phyloP scores from a whole-genome alignment of 2,329 filamentous ascomycete genomes.

The Fusarium sp. region DNA sequence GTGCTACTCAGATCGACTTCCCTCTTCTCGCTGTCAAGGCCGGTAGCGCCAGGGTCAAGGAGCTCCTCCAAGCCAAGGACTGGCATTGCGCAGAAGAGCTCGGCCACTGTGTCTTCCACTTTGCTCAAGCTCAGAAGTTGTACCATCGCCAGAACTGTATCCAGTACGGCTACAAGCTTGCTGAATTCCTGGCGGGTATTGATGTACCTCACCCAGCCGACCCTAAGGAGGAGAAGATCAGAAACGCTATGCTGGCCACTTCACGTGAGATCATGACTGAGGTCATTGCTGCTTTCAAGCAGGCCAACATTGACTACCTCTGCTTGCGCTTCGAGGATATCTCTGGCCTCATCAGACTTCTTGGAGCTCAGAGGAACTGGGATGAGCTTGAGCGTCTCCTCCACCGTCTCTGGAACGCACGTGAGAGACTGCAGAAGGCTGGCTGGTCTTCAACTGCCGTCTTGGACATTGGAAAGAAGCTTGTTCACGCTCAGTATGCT shows the following conservation, averaged over 20 bases:
- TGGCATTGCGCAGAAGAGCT: conserved; percentile 57
- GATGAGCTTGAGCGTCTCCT: conserved; percentile 55
- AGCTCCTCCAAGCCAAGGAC: conserved; percentile 54
- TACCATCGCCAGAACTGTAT: conserved; percentile 56
- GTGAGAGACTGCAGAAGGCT: conserved; percentile 37
- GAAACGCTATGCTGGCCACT: conserved; percentile 35
- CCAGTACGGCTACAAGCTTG: conserved; percentile 59
- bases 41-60: conserved; percentile 49
- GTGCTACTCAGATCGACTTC: conserved; percentile 53
- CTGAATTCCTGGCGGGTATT: conserved; percentile 58
- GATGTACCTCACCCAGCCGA: conserved; percentile 50
- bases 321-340: conserved; percentile 59
- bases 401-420: conserved; percentile 38
- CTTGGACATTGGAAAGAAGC: conserved; percentile 42
- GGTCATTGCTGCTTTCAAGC: conserved; percentile 57
- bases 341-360: conserved; percentile 57
- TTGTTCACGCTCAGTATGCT: conserved; percentile 40
- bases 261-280: conserved; percentile 45
- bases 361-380: conserved; percentile 61
- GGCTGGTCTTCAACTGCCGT: conserved; percentile 42
- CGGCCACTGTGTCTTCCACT: conserved; percentile 57
- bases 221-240: conserved; percentile 44
- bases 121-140: conserved; percentile 56
- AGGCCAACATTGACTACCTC: conserved; percentile 58
- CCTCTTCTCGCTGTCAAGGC: conserved; percentile 52